These are phyloP conservation scores for Teunomyces funiuensis DNA, from an alignment of 805 yeast species.

Conservation along the genomic window DNA sequence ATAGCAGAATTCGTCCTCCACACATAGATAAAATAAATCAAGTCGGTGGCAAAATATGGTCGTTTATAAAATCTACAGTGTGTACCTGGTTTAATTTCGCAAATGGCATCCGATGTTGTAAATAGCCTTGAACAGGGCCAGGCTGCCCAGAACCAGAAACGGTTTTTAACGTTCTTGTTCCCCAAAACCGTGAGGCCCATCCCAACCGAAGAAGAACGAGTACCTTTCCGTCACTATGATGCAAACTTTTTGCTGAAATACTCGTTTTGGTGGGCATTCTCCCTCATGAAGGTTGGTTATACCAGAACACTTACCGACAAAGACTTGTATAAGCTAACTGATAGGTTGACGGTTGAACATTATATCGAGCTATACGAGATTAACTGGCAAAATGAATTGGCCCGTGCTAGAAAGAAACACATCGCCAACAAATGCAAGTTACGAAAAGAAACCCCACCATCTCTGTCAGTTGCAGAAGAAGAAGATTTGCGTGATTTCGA, in stretches of 20 bases:
- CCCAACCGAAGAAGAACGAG: constrained; percentile 52
- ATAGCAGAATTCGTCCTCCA: too few species aligned
- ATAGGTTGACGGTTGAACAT: constrained; percentile 6
- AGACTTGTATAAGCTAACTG: constrained; percentile 7
- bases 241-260: constrained; percentile 30
- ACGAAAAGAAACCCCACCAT: constrained; percentile 11
- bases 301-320: constrained; percentile 6
- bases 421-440: not conserved
- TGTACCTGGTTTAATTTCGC: not conserved
- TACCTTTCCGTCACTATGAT: constrained; percentile 40
- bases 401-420: constrained; percentile 8
- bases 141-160: constrained; percentile 23
- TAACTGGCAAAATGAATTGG: not conserved
- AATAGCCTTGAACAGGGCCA: not conserved
- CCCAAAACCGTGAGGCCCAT: constrained; percentile 46
- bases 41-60: not conserved
- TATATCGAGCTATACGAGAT: not conserved
- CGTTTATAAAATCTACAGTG: not conserved
- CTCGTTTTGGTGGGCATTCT: constrained; percentile 15
- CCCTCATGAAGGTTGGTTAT: constrained; percentile 8
- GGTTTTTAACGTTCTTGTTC: constrained; percentile 34
- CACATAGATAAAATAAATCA: too few species aligned
- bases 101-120: not conserved
- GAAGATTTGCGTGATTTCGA: not conserved
- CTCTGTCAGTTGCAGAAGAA: not conserved